A percentile compares a stretch with the other conserved stretches of the same genome.
Evolutionary conservation across 202 grass and related monocot species (phyloP).

Genomic region (Panicum hallii): DNA sequence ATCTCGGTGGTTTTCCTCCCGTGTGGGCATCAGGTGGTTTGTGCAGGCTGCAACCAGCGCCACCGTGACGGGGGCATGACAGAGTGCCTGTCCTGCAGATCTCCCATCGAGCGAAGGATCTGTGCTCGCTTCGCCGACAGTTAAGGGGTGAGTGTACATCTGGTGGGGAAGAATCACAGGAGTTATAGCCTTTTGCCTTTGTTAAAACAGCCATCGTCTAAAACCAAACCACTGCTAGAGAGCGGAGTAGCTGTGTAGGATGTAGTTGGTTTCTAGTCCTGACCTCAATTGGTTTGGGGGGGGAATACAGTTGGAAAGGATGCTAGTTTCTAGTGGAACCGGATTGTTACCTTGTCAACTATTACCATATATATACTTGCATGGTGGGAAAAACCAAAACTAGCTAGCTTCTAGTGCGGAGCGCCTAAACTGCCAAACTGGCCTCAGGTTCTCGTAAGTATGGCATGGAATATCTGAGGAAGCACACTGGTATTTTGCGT

Average conservation of each 20-base stretch:
- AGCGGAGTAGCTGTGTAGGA: not conserved
- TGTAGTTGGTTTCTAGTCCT: not conserved
- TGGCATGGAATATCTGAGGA: not conserved
- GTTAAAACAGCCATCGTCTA: not conserved
- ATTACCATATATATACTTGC: not conserved
- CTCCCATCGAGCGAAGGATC: conserved; percentile 61
- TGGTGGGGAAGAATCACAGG: not conserved
- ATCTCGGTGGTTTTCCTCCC: conserved; percentile 77
- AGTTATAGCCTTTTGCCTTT: not conserved
- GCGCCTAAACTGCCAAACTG: not conserved
- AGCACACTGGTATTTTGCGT: not conserved
- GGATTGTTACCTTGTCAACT: not conserved
- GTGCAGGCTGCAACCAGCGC: conserved; percentile 64
- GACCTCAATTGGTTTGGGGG: not conserved
- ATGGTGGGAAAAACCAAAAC: not conserved
- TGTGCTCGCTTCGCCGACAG: conserved; percentile 42
- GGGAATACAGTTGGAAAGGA: not conserved
- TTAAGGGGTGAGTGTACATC: conserved; percentile 40
- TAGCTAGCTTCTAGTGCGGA: not conserved
- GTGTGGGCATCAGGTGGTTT: conserved; percentile 75
- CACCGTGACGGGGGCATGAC: conserved; percentile 66
- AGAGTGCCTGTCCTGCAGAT: conserved; percentile 74
- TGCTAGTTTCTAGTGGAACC: conserved; percentile 3
- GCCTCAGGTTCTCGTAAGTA: not conserved
- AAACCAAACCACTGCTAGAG: not conserved